A percentile compares a stretch with the other conserved stretches of the same genome.
Evolutionary conservation across 495 filamentous ascomycete species (phyloP).

Genomic region (Tuber umbilicatum): DNA sequence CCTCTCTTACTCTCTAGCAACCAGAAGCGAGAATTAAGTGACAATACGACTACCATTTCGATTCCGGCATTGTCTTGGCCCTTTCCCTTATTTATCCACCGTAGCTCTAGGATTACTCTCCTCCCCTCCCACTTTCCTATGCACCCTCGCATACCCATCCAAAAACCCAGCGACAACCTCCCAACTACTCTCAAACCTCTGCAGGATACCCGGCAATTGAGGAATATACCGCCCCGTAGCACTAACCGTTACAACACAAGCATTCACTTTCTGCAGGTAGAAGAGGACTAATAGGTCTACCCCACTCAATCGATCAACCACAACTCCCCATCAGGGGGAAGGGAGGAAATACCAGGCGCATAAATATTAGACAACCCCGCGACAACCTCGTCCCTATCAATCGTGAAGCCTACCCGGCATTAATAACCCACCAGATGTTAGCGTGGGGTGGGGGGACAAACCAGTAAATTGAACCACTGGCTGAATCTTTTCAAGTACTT

Average conservation of each 20-base stretch:
- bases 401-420: conserved; percentile 6
- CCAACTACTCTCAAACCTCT: conserved; percentile 7
- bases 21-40: not conserved
- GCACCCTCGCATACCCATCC: conserved; percentile 6
- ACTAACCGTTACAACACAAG: conserved; percentile 7
- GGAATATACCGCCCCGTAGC: conserved; percentile 12
- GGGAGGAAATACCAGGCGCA: conserved; percentile 3
- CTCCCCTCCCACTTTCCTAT: not conserved
- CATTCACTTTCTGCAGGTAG: conserved; percentile 14
- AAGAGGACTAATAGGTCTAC: conserved; percentile 19
- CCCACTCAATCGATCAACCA: not conserved
- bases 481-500: not conserved
- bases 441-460: not conserved
- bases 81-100: not conserved
- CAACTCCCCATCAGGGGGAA: not conserved
- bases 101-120: not conserved
- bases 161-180: conserved; percentile 8
- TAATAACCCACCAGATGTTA: not conserved
- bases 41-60: not conserved
- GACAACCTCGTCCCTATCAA: not conserved
- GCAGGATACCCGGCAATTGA: conserved; percentile 1
- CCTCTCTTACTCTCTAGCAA: not conserved
- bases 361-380: conserved; percentile 22
- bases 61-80: not conserved
- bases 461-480: conserved; percentile 14